phyloP scores from a whole-genome alignment of 2,329 filamentous ascomycete genomes.

The Helotiales sp. region DNA sequence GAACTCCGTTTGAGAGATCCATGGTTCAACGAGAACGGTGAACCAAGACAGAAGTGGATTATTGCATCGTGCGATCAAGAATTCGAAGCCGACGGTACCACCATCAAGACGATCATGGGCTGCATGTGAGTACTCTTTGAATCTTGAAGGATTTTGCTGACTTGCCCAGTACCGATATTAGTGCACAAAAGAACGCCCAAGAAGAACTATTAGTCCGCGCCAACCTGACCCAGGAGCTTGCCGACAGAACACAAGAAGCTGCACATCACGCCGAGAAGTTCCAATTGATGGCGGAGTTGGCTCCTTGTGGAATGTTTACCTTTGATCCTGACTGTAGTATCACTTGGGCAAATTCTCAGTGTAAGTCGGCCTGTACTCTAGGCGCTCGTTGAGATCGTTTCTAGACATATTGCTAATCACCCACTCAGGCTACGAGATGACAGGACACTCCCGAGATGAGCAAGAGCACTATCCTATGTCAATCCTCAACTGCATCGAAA shows the following conservation, averaged over 20 bases:
- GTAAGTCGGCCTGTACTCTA: conserved; percentile 16
- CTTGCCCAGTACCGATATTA: conserved; percentile 31
- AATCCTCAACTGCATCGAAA: conserved; percentile 73
- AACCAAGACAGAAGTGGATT: conserved; percentile 34
- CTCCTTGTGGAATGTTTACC: conserved; percentile 36
- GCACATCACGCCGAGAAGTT: conserved; percentile 33
- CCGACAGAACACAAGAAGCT: conserved; percentile 32
- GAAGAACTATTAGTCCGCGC: conserved; percentile 29
- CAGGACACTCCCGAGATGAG: conserved; percentile 63
- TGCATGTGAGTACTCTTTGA: conserved; percentile 27
- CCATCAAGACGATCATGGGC: conserved; percentile 36
- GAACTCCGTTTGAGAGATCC: conserved; percentile 45
- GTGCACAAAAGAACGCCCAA: conserved; percentile 32
- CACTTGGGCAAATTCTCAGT: conserved; percentile 37
- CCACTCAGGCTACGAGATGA: conserved; percentile 64
- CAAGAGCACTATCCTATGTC: conserved; percentile 57
- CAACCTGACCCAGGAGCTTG: conserved; percentile 30
- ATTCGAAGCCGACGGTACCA: conserved; percentile 32
- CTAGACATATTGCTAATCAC: background rate
- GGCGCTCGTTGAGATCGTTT: background rate
- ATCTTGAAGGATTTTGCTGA: background rate
- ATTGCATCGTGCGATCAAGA: conserved; percentile 35
- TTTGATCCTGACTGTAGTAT: conserved; percentile 32
- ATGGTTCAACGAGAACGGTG: conserved; percentile 29
- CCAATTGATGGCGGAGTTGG: conserved; percentile 34